phyloP scores from a whole-genome alignment of 345 rosid genomes.

The Psidium friedrichsthalianum region DNA sequence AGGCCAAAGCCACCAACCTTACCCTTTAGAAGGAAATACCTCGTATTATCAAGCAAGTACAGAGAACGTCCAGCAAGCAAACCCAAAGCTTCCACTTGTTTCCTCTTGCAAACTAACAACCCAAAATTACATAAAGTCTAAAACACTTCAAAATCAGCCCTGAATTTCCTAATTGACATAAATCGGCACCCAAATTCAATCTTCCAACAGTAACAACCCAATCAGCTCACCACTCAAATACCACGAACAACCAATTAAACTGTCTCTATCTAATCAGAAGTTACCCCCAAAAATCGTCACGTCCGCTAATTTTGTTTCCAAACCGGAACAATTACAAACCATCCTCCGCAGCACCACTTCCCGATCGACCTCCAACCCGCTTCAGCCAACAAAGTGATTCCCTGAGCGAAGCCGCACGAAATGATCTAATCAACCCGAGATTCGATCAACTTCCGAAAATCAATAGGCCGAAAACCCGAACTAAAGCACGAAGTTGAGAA shows the following conservation, averaged over 20 bases:
- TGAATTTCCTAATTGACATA: not conserved
- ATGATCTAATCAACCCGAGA: too few species aligned
- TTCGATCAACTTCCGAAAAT: too few species aligned
- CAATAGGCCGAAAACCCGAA: not conserved
- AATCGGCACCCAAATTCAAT: not conserved
- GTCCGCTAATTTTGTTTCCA: not conserved
- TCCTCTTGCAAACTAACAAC: not conserved
- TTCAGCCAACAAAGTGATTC: too few species aligned
- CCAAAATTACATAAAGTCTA: slow-evolving; percentile 2
- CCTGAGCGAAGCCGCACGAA: too few species aligned
- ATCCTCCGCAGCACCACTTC: not conserved
- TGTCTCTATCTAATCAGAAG: not conserved
- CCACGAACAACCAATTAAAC: not conserved
- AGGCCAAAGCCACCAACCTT: slow-evolving; percentile 4
- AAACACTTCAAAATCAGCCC: not conserved
- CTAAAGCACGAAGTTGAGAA: not conserved
- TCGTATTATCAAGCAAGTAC: not conserved
- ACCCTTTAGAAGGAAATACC: slow-evolving; percentile 1
- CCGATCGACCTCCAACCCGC: too few species aligned
- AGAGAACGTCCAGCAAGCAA: slow-evolving; percentile 5
- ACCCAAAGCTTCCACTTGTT: slow-evolving; percentile 1
- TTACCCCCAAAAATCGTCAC: not conserved
- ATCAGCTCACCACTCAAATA: not conserved
- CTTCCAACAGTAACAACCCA: slow-evolving; percentile 6
- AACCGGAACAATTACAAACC: not conserved